These are phyloP conservation scores for Nicotiana attenuata DNA, from an alignment of 257 asterid species.

Conservation along the genomic window DNA sequence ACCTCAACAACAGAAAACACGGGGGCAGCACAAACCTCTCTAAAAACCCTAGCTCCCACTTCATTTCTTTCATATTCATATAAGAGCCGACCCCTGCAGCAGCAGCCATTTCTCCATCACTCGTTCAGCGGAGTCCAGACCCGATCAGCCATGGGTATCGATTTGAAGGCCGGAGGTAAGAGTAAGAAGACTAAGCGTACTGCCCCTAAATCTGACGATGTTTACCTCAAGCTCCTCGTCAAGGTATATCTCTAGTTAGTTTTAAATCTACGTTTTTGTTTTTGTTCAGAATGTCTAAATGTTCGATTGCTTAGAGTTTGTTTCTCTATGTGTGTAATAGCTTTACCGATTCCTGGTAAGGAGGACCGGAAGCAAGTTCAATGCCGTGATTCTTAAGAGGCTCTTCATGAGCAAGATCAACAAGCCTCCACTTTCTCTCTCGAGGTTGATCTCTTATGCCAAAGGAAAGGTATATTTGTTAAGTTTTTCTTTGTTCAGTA, in stretches of 20 bases:
- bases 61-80: neutral
- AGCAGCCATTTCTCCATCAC: neutral
- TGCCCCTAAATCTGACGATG: conserved; percentile 72
- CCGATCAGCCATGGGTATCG: conserved; percentile 48
- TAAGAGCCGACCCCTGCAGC: neutral
- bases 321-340: conserved; percentile 20
- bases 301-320: neutral
- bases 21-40: conserved; percentile 3
- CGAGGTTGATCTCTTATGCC: conserved; percentile 60
- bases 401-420: conserved; percentile 86
- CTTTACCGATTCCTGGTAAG: conserved; percentile 84
- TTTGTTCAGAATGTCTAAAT: neutral
- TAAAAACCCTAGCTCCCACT: conserved; percentile 10
- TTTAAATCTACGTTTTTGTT: neutral
- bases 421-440: conserved; percentile 82
- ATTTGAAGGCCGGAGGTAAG: conserved; percentile 93
- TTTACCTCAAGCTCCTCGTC: conserved; percentile 69
- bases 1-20: neutral
- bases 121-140: neutral
- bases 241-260: conserved; percentile 32
- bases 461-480: conserved; percentile 53
- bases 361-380: conserved; percentile 91
- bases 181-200: conserved; percentile 86
- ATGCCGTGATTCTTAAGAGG: conserved; percentile 75
- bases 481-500: neutral